Conservation (phyloP, 2,329 filamentous ascomycete species). For the Xylaria multiplex region DNA sequence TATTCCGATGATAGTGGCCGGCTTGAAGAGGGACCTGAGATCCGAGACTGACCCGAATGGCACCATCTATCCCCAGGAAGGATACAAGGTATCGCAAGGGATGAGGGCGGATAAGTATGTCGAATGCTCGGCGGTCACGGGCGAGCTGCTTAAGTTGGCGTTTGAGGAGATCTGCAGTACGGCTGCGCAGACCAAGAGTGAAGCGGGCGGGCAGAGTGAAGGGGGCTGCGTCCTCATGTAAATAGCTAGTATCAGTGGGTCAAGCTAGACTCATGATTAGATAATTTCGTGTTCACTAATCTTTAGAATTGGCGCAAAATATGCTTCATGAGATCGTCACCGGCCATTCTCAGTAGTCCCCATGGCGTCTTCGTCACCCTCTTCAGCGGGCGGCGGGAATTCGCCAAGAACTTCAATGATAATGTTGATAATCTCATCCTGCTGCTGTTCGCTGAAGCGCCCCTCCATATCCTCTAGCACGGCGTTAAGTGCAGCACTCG, state of each 20-base stretch:
- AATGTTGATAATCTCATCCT: constrained; percentile 65
- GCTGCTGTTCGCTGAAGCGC: constrained; percentile 68
- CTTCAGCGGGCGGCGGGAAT: constrained; percentile 53
- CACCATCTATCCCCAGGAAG: constrained; percentile 70
- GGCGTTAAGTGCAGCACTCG: constrained; percentile 67
- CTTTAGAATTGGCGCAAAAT: not conserved
- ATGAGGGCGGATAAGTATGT: constrained; percentile 71
- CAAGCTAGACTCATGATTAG: not conserved
- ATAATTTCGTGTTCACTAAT: not conserved
- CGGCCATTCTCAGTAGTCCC: constrained; percentile 46
- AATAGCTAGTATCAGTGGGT: constrained; percentile 1
- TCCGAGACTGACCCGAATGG: constrained; percentile 68
- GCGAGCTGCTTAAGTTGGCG: constrained; percentile 65
- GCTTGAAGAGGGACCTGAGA: constrained; percentile 69
- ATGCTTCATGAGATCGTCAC: constrained; percentile 15
- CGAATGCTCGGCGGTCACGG: constrained; percentile 70
- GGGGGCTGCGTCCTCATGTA: constrained; percentile 58
- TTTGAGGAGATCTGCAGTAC: constrained; percentile 71
- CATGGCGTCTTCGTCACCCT: constrained; percentile 52
- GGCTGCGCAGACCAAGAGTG: constrained; percentile 60
- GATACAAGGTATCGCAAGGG: constrained; percentile 64
- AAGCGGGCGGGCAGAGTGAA: constrained; percentile 62
- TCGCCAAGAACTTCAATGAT: constrained; percentile 68
- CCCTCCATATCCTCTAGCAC: constrained; percentile 72
- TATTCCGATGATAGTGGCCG: constrained; percentile 66